Evolutionary conservation across 495 filamentous ascomycete species (phyloP).

Genomic region (Penicillium crystallinum): DNA sequence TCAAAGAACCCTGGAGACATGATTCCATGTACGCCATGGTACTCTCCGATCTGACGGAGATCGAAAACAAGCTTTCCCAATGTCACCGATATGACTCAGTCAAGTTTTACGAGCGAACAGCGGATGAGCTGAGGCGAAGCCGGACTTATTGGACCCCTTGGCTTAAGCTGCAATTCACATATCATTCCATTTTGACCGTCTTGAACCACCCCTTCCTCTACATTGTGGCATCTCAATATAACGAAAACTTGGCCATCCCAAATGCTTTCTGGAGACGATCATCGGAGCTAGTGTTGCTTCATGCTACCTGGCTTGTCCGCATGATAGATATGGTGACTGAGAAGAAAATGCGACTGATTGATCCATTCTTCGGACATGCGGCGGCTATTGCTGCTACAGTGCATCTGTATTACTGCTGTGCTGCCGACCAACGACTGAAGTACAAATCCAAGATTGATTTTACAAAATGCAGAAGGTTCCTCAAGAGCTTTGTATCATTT

Average conservation of each 20-base stretch:
- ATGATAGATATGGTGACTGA: constrained; percentile 46
- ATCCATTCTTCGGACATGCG: constrained; percentile 42
- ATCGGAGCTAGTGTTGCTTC: constrained; percentile 40
- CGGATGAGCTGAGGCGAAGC: constrained; percentile 31
- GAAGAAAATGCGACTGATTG: constrained; percentile 39
- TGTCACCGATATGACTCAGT: constrained; percentile 45
- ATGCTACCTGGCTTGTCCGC: constrained; percentile 46
- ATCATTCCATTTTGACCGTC: constrained; percentile 42
- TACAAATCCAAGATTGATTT: constrained; percentile 44
- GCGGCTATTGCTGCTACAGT: constrained; percentile 43
- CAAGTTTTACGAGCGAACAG: constrained; percentile 40
- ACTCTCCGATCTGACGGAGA: constrained; percentile 39
- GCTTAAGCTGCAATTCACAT: constrained; percentile 44
- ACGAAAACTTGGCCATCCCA: constrained; percentile 41
- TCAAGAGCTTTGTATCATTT: constrained; percentile 36
- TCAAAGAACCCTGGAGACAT: constrained; percentile 43
- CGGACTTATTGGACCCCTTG: constrained; percentile 41
- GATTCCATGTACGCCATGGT: constrained; percentile 44
- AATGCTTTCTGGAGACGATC: constrained; percentile 45
- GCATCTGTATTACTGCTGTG: constrained; percentile 44
- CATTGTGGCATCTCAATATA: constrained; percentile 43
- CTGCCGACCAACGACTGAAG: constrained; percentile 38
- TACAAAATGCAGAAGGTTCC: constrained; percentile 39
- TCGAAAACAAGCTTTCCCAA: constrained; percentile 40
- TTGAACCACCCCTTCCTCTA: constrained; percentile 46